phyloP scores from a whole-genome alignment of 371 early-diverging fungal species.

The Encephalitozoon romaleae region DNA sequence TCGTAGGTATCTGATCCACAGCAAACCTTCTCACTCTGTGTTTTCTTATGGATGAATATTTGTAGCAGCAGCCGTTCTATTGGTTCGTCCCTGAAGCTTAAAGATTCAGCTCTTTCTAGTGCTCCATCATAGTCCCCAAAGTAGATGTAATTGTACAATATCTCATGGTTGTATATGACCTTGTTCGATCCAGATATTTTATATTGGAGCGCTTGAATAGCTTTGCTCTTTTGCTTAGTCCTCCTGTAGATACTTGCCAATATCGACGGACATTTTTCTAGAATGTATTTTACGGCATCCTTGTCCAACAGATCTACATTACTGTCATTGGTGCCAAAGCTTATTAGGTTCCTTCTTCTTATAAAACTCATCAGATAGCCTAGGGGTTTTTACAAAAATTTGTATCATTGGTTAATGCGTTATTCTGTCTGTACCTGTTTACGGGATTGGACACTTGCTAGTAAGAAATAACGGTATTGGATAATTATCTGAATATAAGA shows the following conservation, averaged over 20 bases:
- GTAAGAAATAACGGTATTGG: not conserved
- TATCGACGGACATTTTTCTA: not conserved
- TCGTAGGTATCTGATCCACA: not conserved
- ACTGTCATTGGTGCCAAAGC: not conserved
- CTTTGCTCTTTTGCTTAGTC: constrained; percentile 6
- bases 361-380: not conserved
- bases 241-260: not conserved
- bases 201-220: not conserved
- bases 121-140: constrained; percentile 34
- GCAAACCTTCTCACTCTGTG: not conserved
- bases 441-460: not conserved
- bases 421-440: not conserved
- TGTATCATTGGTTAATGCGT: not conserved
- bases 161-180: not conserved
- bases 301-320: not conserved
- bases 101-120: not conserved
- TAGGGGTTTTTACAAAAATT: not conserved
- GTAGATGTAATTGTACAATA: constrained; percentile 26
- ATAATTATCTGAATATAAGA: not conserved
- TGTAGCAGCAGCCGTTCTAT: not conserved
- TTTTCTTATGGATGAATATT: not conserved
- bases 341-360: not conserved
- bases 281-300: not conserved
- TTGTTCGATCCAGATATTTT: not conserved
- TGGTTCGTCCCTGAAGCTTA: not conserved